Evolutionary conservation across 768 basidiomycete species (phyloP).

Genomic region (Lentinus brumalis): DNA sequence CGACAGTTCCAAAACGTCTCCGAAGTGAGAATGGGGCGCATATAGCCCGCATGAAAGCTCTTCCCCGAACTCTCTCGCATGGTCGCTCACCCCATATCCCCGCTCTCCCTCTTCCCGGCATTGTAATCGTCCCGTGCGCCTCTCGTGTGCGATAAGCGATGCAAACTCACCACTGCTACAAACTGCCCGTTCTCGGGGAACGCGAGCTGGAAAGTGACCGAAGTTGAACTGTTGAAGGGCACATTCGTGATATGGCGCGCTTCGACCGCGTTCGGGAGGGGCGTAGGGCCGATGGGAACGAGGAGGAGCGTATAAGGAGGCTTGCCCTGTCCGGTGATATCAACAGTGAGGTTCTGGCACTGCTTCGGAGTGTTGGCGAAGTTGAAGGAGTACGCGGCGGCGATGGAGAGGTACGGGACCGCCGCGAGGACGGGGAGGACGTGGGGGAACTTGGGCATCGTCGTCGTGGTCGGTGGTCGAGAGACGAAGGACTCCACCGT

Average conservation of each 20-base stretch:
- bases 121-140: neutral
- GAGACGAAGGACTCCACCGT: neutral
- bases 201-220: conserved; percentile 56
- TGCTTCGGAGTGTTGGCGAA: conserved; percentile 56
- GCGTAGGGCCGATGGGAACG: conserved; percentile 65
- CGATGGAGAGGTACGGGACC: conserved; percentile 31
- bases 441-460: conserved; percentile 2
- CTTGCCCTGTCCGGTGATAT: conserved; percentile 58
- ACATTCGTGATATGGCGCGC: conserved; percentile 60
- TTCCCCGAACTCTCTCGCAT: too few species aligned
- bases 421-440: conserved; percentile 7
- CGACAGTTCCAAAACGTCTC: too few species aligned
- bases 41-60: too few species aligned
- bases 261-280: conserved; percentile 64
- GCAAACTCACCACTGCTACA: conserved; percentile 69
- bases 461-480: conserved; percentile 5
- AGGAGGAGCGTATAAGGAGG: conserved; percentile 72
- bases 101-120: too few species aligned
- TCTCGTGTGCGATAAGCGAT: neutral
- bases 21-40: too few species aligned
- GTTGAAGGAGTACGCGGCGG: conserved; percentile 44
- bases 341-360: conserved; percentile 63
- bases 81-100: too few species aligned
- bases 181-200: conserved; percentile 73
- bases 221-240: conserved; percentile 47